Evolutionary conservation across 129 eudicot species (phyloP).

Genomic region (Flaveria robusta): DNA sequence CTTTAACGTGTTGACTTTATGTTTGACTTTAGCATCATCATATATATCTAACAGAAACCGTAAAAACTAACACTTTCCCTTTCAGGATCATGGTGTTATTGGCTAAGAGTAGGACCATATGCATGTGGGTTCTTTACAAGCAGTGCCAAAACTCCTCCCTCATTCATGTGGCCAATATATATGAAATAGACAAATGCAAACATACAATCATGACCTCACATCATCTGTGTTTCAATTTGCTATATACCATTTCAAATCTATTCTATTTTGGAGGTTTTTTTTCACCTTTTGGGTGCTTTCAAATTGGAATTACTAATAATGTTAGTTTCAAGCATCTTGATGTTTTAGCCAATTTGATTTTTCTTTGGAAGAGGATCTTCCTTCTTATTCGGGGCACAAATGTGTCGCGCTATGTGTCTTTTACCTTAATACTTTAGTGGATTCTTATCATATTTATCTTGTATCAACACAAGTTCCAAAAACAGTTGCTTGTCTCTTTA

Average conservation of each 20-base stretch:
- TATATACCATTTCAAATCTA: conserved; percentile 10
- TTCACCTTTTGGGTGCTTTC: conserved; percentile 28
- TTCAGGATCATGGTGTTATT: conserved; percentile 26
- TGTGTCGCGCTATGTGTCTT: conserved; percentile 39
- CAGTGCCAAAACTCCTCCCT: conserved; percentile 27
- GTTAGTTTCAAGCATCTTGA: conserved; percentile 24
- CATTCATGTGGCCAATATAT: conserved; percentile 28
- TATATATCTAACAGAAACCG: conserved; percentile 13
- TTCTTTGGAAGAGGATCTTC: conserved; percentile 47
- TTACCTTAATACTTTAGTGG: conserved; percentile 24
- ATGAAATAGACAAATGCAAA: conserved; percentile 30
- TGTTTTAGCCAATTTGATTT: conserved; percentile 29
- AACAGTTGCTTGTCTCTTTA: conserved; percentile 24
- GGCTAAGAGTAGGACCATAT: conserved; percentile 22
- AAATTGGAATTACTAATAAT: conserved; percentile 23
- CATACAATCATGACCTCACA: conserved; percentile 32
- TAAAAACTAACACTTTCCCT: conserved; percentile 27
- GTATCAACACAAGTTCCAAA: conserved; percentile 28
- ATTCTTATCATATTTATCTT: conserved; percentile 10
- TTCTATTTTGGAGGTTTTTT: conserved; percentile 36
- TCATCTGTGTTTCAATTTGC: conserved; percentile 24
- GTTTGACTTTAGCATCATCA: too few species aligned
- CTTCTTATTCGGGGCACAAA: conserved; percentile 52
- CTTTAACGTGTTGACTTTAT: too few species aligned
- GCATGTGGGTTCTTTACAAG: conserved; percentile 29